Evolutionary conservation across 2,329 filamentous ascomycete genomes (phyloP), one percentile per base, ranked within the genome.

Genomic region (Neonectria faginata): DNA sequence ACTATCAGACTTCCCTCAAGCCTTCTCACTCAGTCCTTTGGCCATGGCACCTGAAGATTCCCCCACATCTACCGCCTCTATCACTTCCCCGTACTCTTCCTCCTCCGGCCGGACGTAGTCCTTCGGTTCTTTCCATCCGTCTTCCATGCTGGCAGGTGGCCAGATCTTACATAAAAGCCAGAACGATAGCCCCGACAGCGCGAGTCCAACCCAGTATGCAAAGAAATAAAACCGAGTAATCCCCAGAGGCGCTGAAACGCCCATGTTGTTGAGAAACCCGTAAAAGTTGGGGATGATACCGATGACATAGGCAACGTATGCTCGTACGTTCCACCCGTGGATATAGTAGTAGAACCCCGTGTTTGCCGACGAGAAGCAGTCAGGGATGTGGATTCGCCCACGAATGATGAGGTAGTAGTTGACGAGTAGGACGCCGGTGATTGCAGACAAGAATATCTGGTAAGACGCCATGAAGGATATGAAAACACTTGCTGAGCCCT

Each of bases 391-490:
- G 10, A 59, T 45, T 7, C 36, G 50, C 16, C 61, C 61, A 1
- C 55, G 54, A 9, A 36, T n/a, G 6, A 83, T 74, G 18, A 82
- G 54, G 59, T 79, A 82, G 70, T 84, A 83, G 61, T 83, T 76
- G 61, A 75, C 78, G 3, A 83, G 71, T 7, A 83, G 60, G 2
- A 83, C 74, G 5, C 81, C 82, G 0, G 79, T 77, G 44, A 83
- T 82, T 5, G 80, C 68, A 0, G 76, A 77, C 5, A 83, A 73
- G 69, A 81, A 81, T 55, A 80, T 78, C 54, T 81, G 78, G 63
- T 83, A 84, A 0, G 61, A 67, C 2, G 77, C 75, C 3, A 84
- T 41, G 20, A 60, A 60, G 5, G 57, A 53, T 14, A 60, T 44
- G 18, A 60, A 60, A 41, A 54, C 27, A 22, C 48, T 54, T 18